Evolutionary conservation across 768 basidiomycete species (phyloP), one percentile per base, ranked within the genome.

Genomic region (Hydnum rufescens): DNA sequence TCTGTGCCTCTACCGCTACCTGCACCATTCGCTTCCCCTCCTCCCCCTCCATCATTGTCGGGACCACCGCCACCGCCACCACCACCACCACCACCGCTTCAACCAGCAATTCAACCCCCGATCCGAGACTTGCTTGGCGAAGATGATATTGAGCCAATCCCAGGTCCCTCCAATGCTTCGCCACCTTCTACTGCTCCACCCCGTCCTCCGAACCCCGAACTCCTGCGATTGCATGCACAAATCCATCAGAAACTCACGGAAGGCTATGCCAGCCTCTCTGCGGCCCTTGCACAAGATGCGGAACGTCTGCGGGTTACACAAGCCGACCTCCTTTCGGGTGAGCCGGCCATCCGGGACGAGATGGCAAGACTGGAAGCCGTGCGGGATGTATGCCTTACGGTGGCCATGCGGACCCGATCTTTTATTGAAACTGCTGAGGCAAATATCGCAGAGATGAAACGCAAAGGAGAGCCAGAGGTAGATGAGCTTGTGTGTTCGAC

Each of bases 401-500:
- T 92, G 36, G 75, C 80, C 42, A 71, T 70, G 26, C 75, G 85
- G 57, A 67, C 85, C 57, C 72, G 71, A 43, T 72, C 61, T 50
- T 74, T 77, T 4, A 77, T 96, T 4, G 64, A 68, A 4, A 72
- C 73, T 51, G 84, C 75, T 18, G 83, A 92, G 62, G 68, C 72
- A 52, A 80, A 84, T 60, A 70, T 95, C 26, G 64, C 73, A 28
- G 87, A 92, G 59, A 66, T 95, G 57, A 76, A 79, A 57, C 69
- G 76, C 55, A 83, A 82, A 65, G 88, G 85, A 30, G 88, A 92
- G 64, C 86, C 87, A 8, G 83, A 84, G 58, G 89, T 97, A 5
- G 95, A 99, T 65, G 95, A 99, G 68, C 74, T 97, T 51, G 80
- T 97, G 1, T 99, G 95, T 64, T 82, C 87, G 28, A 93, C 87